Evolutionary conservation across 2,329 filamentous ascomycete species (phyloP).

Genomic region (Diplodia intermedia): DNA sequence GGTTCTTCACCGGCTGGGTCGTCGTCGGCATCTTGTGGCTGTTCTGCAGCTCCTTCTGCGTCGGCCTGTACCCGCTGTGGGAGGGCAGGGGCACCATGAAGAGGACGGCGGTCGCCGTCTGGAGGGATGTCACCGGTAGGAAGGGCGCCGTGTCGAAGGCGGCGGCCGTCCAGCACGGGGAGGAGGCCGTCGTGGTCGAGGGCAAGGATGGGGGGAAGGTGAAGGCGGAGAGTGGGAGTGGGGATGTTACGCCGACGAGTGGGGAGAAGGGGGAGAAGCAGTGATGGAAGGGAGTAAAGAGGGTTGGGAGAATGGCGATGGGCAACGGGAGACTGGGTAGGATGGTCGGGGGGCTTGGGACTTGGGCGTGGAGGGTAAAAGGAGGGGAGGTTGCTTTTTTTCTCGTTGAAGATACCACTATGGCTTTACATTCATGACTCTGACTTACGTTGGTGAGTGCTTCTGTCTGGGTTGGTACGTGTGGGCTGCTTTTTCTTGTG

Average conservation of each 20-base stretch:
- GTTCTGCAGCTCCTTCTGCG: slow-evolving; percentile 73
- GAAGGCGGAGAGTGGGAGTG: slow-evolving; percentile 8
- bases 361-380: not conserved
- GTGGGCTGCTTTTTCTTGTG: not conserved
- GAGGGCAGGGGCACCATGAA: slow-evolving; percentile 75
- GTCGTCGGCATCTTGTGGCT: slow-evolving; percentile 74
- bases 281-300: not conserved
- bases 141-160: not conserved
- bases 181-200: slow-evolving; percentile 7
- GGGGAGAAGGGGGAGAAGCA: slow-evolving; percentile 21
- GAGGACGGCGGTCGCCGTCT: slow-evolving; percentile 67
- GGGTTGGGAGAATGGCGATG: not conserved
- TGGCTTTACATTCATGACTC: not conserved
- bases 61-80: slow-evolving; percentile 81
- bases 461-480: not conserved
- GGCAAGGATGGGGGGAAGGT: not conserved
- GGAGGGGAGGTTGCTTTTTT: not conserved
- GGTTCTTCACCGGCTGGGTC: slow-evolving; percentile 84
- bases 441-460: not conserved
- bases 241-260: slow-evolving; percentile 17
- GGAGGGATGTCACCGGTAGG: slow-evolving; percentile 58
- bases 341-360: not conserved
- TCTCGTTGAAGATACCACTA: not conserved
- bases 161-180: not conserved
- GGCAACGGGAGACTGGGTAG: no score